Evolutionary conservation across 1,284 basidiomycete genomes (phyloP).

Genomic region (Crepidotus sp.): DNA sequence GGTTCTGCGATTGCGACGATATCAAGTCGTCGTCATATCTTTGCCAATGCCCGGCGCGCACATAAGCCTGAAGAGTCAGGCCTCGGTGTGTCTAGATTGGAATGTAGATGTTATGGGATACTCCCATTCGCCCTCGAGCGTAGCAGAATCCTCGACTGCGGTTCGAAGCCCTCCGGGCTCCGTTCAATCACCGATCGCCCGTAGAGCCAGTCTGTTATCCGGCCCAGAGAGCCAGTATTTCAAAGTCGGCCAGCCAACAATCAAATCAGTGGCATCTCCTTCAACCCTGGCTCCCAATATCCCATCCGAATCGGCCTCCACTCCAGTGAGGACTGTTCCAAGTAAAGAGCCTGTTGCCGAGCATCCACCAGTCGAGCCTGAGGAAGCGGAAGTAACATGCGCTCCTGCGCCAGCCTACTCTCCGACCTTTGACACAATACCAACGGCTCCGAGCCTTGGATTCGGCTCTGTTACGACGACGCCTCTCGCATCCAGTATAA

Average conservation of each 20-base stretch:
- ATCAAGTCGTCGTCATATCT: constrained; percentile 43
- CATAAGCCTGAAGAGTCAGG: constrained; percentile 44
- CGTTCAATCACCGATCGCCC: not conserved
- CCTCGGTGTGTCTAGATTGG: constrained; percentile 49
- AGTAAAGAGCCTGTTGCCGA: not conserved
- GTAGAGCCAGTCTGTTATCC: constrained; percentile 3
- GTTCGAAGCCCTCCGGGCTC: not conserved
- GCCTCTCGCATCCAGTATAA: too few relatives aligned
- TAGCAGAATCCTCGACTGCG: not conserved
- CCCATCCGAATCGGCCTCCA: not conserved
- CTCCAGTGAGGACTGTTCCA: not conserved
- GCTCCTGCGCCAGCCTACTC: constrained; percentile 7
- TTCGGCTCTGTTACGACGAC: too few relatives aligned
- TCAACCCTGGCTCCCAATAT: not conserved
- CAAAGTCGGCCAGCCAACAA: not conserved
- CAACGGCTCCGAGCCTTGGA: not conserved
- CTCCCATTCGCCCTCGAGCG: constrained; percentile 6
- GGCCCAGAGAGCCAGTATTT: constrained; percentile 1
- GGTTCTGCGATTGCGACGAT: constrained; percentile 40
- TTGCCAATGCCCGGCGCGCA: constrained; percentile 31
- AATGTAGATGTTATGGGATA: constrained; percentile 31
- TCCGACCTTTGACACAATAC: not conserved
- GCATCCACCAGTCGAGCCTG: not conserved
- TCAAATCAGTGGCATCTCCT: not conserved
- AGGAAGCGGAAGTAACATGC: not conserved